Base-by-base conservation (phyloP, 257 asterid species). In the Nemophila menziesii region DNA sequence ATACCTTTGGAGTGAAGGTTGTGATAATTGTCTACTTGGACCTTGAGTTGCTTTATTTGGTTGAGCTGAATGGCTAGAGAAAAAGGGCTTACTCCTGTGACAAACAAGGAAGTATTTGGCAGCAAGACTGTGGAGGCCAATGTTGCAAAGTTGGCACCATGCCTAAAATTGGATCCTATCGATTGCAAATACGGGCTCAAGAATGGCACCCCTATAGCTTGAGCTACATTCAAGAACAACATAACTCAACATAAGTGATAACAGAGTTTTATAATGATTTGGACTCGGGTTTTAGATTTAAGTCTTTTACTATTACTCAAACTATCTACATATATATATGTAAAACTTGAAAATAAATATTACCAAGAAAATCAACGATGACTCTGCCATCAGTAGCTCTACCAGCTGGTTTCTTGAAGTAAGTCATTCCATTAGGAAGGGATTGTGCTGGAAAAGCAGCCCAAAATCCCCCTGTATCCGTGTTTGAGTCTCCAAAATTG, bases 301-400 rank as follows among this genome's bases (percentile, higher is more conserved):
- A n/a, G n/a, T n/a, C n/a, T n/a, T n/a, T n/a, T n/a, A n/a, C n/a
- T n/a, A n/a, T n/a, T n/a, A n/a, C n/a, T n/a, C n/a, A n/a, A n/a
- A n/a, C n/a, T n/a, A n/a, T n/a, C n/a, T n/a, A n/a, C n/a, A n/a
- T n/a, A n/a, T n/a, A n/a, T n/a, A n/a, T n/a, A n/a, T n/a, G n/a
- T 4, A 24, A 24, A 24, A 24, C 33, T 24, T 24, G 33, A 9
- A 24, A 13, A 12, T 4, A 12, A 17, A 21, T 26, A 39, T 49
- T 68, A 86, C 94, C 97, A 50, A 86, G 63, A 23, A 86, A 86
- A 66, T 86, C 97, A 18, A 82, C 11, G 43, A 79, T 57, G 59
- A 86, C 57, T 47, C 97, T 58, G 51, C 94, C 97, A 45, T 86
- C 97, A 43, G 80, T 74, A n/a, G 93, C 85, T 42, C 97, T 55